These are phyloP conservation scores for Phytophthora constricta DNA, from an alignment of 352 stramenopile species.

Conservation along the genomic window DNA sequence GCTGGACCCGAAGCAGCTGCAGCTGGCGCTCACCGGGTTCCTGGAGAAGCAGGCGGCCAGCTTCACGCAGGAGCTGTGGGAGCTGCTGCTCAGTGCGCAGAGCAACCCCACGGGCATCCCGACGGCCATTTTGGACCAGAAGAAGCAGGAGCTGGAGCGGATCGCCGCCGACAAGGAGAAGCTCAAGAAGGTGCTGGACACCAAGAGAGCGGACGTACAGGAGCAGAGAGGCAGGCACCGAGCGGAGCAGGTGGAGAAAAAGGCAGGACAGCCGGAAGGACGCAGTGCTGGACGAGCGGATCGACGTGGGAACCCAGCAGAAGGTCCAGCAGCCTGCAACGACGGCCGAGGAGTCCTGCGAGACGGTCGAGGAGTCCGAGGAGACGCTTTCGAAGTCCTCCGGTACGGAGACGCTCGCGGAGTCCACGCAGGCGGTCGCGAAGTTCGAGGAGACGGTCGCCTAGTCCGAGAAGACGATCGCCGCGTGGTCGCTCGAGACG, in stretches of 20 bases:
- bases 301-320: conserved; percentile 14
- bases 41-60: conserved; percentile 85
- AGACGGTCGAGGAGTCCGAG: conserved; percentile 18
- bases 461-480: conserved; percentile 23
- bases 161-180: conserved; percentile 61
- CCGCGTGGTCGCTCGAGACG: conserved; percentile 26
- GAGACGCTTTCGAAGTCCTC: conserved; percentile 29
- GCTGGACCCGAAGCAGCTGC: conserved; percentile 86
- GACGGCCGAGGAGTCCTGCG: conserved; percentile 21
- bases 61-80: conserved; percentile 93
- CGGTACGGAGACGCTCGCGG: conserved; percentile 6
- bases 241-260: too few species aligned
- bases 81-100: conserved; percentile 89
- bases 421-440: conserved; percentile 8
- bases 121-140: conserved; percentile 86
- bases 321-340: conserved; percentile 25
- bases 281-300: conserved; percentile 5
- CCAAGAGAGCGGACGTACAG: conserved; percentile 48
- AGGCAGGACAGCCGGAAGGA: conserved; percentile 2
- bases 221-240: conserved; percentile 1
- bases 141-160: conserved; percentile 89
- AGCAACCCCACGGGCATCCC: conserved; percentile 89
- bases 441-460: conserved; percentile 18
- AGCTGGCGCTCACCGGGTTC: conserved; percentile 91
- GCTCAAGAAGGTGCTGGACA: conserved; percentile 64